phyloP scores from a whole-genome alignment of 352 stramenopile species.

The Blastocystis sp. region DNA sequence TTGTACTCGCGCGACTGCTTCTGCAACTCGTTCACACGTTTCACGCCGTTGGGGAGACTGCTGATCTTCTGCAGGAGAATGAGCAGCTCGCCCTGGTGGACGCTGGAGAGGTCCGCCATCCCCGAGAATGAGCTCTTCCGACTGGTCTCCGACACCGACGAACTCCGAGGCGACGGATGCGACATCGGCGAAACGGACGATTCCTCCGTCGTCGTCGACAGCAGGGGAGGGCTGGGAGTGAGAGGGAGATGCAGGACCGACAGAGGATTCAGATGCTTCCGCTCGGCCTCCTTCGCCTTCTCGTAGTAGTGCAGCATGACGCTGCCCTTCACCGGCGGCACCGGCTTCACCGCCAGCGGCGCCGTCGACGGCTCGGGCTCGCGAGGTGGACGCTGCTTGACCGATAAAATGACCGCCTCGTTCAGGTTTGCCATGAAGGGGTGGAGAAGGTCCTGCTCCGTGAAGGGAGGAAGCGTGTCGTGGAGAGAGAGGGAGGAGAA shows the following conservation, averaged over 20 bases:
- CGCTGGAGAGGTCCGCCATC: no score
- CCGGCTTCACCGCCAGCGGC: neutral
- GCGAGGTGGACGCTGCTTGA: neutral
- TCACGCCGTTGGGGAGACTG: neutral
- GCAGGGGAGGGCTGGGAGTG: neutral
- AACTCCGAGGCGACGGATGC: no score
- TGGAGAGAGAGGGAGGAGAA: neutral
- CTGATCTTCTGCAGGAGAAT: neutral
- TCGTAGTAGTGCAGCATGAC: neutral
- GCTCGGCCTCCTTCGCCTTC: constrained; percentile 8
- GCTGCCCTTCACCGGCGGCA: neutral
- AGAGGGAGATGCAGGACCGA: neutral
- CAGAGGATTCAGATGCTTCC: neutral
- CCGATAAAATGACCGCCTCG: neutral
- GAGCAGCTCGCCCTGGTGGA: neutral
- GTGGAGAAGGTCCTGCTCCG: neutral
- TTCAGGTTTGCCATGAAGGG: neutral
- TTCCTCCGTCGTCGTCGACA: no score
- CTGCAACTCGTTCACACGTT: neutral
- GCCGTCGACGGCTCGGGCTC: neutral
- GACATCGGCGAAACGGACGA: no score
- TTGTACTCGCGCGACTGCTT: neutral
- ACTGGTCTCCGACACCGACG: no score
- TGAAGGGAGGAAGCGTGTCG: neutral
- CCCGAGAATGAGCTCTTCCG: no score